phyloP scores from a whole-genome alignment of 441 rosid genomes.

The Geranium incanum region DNA sequence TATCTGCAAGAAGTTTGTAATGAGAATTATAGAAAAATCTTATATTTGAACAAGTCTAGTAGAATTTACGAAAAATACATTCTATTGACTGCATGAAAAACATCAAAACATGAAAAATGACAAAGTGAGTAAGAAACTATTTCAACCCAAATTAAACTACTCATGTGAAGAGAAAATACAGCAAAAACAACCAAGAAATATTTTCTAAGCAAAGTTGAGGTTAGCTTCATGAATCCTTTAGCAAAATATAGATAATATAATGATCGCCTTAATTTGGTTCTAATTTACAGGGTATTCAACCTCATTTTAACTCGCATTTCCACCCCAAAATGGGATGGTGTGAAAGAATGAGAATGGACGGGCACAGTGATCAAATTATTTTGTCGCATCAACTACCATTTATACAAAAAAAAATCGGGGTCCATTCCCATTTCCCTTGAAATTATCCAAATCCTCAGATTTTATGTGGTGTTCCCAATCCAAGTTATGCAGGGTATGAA shows the following conservation, averaged over 20 bases:
- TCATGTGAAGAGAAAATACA: neutral
- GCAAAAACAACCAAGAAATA: neutral
- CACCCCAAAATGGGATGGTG: neutral
- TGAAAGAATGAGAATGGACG: neutral
- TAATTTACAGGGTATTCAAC: neutral
- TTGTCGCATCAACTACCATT: neutral
- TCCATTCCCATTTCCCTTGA: neutral
- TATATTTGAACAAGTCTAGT: neutral
- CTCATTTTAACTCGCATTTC: neutral
- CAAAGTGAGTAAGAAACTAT: neutral
- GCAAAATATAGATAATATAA: neutral
- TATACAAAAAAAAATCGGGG: neutral
- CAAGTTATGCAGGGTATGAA: neutral
- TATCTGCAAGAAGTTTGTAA: constrained; percentile 45
- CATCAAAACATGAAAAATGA: neutral
- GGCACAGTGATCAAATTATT: neutral
- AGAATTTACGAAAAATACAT: neutral
- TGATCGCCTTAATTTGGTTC: neutral
- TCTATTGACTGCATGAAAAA: neutral
- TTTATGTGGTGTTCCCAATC: no score
- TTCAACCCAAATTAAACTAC: neutral
- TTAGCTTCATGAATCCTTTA: neutral
- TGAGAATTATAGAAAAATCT: neutral
- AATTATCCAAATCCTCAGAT: no score
- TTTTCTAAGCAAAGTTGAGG: neutral